These are phyloP conservation scores for Gossypium gossypioides DNA, from an alignment of 441 rosid species.

Conservation along the genomic window DNA sequence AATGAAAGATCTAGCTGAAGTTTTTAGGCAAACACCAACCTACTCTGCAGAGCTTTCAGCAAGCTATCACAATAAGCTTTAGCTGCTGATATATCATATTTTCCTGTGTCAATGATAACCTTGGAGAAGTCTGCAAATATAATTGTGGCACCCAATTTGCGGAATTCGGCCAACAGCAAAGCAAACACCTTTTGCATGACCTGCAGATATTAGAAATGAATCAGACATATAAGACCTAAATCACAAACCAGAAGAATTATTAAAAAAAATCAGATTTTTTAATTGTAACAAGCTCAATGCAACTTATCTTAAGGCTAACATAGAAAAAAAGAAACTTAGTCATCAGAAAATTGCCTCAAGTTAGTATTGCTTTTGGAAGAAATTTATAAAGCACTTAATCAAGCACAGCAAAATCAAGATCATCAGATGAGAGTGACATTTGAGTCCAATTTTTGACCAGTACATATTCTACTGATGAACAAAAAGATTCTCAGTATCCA, in stretches of 20 bases:
- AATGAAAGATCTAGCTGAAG: conserved; percentile 1
- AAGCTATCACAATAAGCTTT: conserved; percentile 83
- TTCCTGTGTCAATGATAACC: conserved; percentile 79
- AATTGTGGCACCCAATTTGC: conserved; percentile 85
- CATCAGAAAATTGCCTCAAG: background rate
- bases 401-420: background rate
- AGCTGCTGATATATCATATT: conserved; percentile 62
- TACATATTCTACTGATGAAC: background rate
- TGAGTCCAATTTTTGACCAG: background rate
- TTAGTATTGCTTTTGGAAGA: background rate
- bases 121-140: conserved; percentile 89
- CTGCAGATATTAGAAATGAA: conserved; percentile 24
- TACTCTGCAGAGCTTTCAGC: conserved; percentile 63
- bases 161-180: conserved; percentile 74
- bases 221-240: background rate
- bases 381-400: background rate
- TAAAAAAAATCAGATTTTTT: background rate
- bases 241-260: conserved; percentile 1
- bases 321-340: background rate
- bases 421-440: background rate
- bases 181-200: conserved; percentile 99
- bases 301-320: background rate
- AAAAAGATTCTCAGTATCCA: background rate
- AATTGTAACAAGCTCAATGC: background rate
- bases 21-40: conserved; percentile 38